Evolutionary conservation across 192 early-diverging fungal species (phyloP).

Genomic region (Backusella macrospora): DNA sequence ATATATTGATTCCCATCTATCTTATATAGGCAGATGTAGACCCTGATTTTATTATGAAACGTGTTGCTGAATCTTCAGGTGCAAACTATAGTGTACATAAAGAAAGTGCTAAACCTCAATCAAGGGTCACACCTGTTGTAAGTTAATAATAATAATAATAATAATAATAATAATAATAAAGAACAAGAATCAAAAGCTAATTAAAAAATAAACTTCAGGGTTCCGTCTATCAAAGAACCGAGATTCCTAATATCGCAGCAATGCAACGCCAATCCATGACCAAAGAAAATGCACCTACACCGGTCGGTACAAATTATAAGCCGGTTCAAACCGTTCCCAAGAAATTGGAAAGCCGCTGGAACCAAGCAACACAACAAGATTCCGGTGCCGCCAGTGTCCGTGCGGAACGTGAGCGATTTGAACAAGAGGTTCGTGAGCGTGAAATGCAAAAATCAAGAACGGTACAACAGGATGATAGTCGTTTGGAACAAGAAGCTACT

Average conservation of each 20-base stretch:
- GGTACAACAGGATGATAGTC: constrained; percentile 10
- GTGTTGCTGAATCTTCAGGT: constrained; percentile 80
- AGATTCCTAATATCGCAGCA: constrained; percentile 60
- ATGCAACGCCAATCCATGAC: constrained; percentile 53
- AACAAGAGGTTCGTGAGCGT: constrained; percentile 38
- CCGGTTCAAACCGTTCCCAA: constrained; percentile 44
- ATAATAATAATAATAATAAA: background rate
- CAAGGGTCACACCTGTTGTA: constrained; percentile 50
- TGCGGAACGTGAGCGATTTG: constrained; percentile 35
- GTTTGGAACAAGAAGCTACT: constrained; percentile 19
- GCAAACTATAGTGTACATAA: constrained; percentile 88
- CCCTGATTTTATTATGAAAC: constrained; percentile 83
- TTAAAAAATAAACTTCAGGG: no score
- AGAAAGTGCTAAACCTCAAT: constrained; percentile 44
- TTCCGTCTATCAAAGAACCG: constrained; percentile 62
- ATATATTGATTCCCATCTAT: no score
- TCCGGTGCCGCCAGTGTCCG: constrained; percentile 25
- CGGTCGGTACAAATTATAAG: constrained; percentile 41
- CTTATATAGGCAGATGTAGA: constrained; percentile 69
- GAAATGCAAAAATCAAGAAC: constrained; percentile 17
- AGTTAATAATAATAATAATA: background rate
- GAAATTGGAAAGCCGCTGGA: constrained; percentile 35
- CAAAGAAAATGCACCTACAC: constrained; percentile 40
- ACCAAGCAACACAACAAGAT: constrained; percentile 22
- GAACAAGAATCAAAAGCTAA: no score